Conservation (phyloP, 345 rosid genomes). For the Hevea brasiliensis region DNA sequence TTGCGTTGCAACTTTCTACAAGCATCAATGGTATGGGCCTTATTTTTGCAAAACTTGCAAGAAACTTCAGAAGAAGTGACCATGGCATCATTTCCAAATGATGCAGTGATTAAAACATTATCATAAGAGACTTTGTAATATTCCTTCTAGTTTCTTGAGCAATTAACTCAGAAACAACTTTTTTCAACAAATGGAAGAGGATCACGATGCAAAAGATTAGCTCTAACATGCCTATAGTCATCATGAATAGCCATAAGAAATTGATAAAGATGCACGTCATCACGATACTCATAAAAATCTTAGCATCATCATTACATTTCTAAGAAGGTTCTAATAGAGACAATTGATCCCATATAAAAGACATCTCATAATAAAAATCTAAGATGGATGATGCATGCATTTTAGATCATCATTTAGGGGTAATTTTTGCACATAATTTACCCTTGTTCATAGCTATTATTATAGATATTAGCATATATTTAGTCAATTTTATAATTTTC, state of each 20-base stretch:
- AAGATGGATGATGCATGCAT: too few relatives aligned
- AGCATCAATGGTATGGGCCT: too few relatives aligned
- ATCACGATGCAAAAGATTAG: neutral
- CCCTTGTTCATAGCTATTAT: too few relatives aligned
- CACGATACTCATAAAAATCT: neutral
- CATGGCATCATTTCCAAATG: neutral
- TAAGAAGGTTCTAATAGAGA: neutral
- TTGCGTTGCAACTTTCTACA: too few relatives aligned
- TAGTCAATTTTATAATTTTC: too few relatives aligned
- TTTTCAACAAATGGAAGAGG: neutral
- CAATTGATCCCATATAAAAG: neutral
- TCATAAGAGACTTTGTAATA: neutral
- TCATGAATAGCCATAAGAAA: neutral
- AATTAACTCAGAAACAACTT: neutral
- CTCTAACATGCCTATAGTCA: neutral
- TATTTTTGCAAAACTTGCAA: too few relatives aligned
- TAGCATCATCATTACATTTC: neutral
- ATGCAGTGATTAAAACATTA: neutral
- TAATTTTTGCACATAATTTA: too few relatives aligned
- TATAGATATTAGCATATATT: too few relatives aligned
- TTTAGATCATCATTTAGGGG: too few relatives aligned
- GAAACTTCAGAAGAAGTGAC: neutral
- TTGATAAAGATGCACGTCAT: neutral
- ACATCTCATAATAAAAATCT: neutral
- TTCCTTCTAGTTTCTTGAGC: neutral